Base-by-base conservation (phyloP, 2,329 filamentous ascomycete species). In the Microcyclospora tardicrescens region DNA sequence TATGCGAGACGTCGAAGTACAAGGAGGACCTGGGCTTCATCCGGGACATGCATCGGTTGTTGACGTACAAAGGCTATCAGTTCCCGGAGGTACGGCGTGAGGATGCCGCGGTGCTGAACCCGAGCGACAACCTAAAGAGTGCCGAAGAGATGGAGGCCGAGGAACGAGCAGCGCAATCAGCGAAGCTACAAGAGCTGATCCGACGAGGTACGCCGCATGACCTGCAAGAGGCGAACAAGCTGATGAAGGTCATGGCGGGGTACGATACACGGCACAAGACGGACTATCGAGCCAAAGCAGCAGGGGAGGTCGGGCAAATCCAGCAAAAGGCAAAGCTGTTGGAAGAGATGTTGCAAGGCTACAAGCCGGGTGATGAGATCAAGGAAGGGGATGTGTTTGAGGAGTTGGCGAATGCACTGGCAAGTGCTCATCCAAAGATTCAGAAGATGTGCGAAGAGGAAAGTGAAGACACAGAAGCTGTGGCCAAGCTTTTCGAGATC, bases 371-470 rank as follows among this genome's bases (percentile, higher is more conserved):
- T 33, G 89, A 95, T 52, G 75, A 73, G 41, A 81, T 96, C 47
- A 68, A 69, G 30, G 74, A 80, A 48, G 77, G 75, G 16, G 77
- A 81, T 58, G 76, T 80, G 14, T 81, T 79, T 48, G 75, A 80
- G 68, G 91, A 98, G 67, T 72, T 98, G 38, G 87, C 87, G 5
- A 80, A 82, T 47, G 79, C 91, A 9, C 70, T 98, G 34, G 84
- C 85, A 59, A 95, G 82, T 56, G 91, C 91, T 2, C 91, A 98
- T 54, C 91, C 91, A 8, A 98, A 98, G 67, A 96, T 98, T 48
- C 89, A 96, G 59, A 95, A 85, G 65, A 98, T 98, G 89, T 96
- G 89, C 56, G 89, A 96, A 61, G 91, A 98, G 61, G 91, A 98
- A 57, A 95, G 87, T 10, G 89, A 96, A 44, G 91, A 98, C 56